phyloP scores from a whole-genome alignment of 2,329 filamentous ascomycete species.

The Ophiostoma perfectum region DNA sequence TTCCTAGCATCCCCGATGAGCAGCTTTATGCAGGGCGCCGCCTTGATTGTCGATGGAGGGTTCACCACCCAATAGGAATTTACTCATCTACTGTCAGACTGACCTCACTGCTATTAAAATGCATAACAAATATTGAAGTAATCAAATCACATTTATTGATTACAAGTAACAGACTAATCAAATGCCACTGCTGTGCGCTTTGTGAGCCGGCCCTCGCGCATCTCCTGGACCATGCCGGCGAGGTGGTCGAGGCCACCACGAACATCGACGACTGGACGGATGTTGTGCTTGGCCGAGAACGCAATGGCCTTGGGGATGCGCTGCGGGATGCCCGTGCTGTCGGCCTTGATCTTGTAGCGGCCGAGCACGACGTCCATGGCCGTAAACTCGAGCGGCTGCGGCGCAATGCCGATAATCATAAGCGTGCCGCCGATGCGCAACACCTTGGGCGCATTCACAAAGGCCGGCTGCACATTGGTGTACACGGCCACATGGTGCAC shows the following conservation, averaged over 20 bases:
- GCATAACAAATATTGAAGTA: neutral
- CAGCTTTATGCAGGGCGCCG: slow-evolving; percentile 48
- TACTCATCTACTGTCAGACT: no score
- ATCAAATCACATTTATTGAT: neutral
- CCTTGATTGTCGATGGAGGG: slow-evolving; percentile 45
- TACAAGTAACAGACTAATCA: neutral
- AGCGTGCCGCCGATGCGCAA: slow-evolving; percentile 37
- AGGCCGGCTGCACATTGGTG: slow-evolving; percentile 36
- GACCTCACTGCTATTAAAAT: no score
- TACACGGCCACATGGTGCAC: slow-evolving; percentile 40
- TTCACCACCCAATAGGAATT: slow-evolving; percentile 30
- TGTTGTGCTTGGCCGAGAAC: slow-evolving; percentile 40
- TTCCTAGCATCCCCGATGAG: slow-evolving; percentile 49
- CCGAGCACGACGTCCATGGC: slow-evolving; percentile 39
- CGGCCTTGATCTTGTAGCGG: slow-evolving; percentile 38
- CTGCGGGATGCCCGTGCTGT: slow-evolving; percentile 40
- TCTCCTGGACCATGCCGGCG: slow-evolving; percentile 36
- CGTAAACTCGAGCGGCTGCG: slow-evolving; percentile 35
- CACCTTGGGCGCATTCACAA: slow-evolving; percentile 35
- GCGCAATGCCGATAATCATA: slow-evolving; percentile 41
- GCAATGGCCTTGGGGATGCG: slow-evolving; percentile 41
- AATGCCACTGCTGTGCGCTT: slow-evolving; percentile 21
- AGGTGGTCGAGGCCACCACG: slow-evolving; percentile 38
- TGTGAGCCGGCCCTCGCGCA: slow-evolving; percentile 31
- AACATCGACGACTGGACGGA: slow-evolving; percentile 37